Evolutionary conservation across 345 rosid genomes (phyloP).

Genomic region (Citrus unshiu): DNA sequence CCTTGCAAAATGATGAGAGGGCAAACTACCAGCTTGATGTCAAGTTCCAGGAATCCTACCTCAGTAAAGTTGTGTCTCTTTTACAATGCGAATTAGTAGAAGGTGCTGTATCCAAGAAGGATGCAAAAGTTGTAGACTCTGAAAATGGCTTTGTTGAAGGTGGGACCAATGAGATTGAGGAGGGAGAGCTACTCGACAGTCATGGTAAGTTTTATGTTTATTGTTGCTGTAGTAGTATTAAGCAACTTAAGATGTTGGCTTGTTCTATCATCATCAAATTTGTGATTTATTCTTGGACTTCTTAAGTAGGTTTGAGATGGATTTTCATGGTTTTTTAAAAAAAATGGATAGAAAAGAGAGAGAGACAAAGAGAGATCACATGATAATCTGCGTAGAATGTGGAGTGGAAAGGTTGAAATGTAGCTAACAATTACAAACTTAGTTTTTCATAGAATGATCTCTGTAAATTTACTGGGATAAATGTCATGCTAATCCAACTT

Average conservation of each 20-base stretch:
- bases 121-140: slow-evolving; percentile 30
- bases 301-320: not conserved
- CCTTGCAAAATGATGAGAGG: slow-evolving; percentile 92
- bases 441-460: not conserved
- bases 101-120: slow-evolving; percentile 79
- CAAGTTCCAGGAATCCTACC: slow-evolving; percentile 92
- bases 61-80: slow-evolving; percentile 69
- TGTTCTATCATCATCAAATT: not conserved
- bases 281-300: not conserved
- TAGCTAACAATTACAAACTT: not conserved
- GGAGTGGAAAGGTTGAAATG: not conserved
- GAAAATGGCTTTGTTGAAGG: slow-evolving; percentile 33
- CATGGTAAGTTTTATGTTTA: slow-evolving; percentile 51
- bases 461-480: not conserved
- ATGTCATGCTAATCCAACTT: not conserved
- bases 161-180: slow-evolving; percentile 67
- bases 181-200: slow-evolving; percentile 95
- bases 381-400: not conserved
- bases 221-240: slow-evolving; percentile 2
- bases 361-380: not conserved
- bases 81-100: slow-evolving; percentile 84
- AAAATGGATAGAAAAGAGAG: no score
- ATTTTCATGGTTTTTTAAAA: not conserved
- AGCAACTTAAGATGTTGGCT: not conserved
- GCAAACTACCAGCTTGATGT: slow-evolving; percentile 89